Percentiles rank a stretch among this genome's conserved stretches.
These are phyloP conservation scores for Nectriaceae sp. DNA, from an alignment of 2,329 filamentous ascomycete genomes.

Conservation along the genomic window DNA sequence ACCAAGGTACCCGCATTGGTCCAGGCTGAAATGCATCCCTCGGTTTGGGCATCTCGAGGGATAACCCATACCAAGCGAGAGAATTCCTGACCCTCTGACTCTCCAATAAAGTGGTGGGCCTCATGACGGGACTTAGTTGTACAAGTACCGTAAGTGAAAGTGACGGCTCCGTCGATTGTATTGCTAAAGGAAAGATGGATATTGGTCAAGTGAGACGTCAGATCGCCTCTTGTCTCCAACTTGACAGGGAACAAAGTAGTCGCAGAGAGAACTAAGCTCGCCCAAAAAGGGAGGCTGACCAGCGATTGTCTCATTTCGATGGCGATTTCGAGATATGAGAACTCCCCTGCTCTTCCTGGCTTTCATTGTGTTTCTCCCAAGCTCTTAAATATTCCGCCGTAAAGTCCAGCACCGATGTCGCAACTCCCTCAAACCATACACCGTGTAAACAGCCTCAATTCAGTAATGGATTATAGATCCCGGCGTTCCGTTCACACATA, in stretches of 20 bases:
- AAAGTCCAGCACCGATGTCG: no score
- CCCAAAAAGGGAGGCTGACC: neutral
- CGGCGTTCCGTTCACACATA: no score
- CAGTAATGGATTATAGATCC: no score
- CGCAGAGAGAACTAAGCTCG: neutral
- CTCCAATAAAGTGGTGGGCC: conserved; percentile 19
- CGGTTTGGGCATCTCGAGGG: conserved; percentile 25
- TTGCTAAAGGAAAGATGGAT: conserved; percentile 20
- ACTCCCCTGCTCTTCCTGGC: no score
- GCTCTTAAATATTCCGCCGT: no score
- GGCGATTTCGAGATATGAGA: neutral
- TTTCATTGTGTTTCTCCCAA: no score
- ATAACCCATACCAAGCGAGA: conserved; percentile 10
- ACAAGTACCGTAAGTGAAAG: conserved; percentile 23
- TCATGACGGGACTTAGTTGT: conserved; percentile 11
- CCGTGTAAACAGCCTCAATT: no score
- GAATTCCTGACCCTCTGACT: neutral
- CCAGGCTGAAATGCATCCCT: conserved; percentile 45
- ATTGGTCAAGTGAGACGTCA: conserved; percentile 36
- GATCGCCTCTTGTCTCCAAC: conserved; percentile 36
- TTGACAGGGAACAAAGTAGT: conserved; percentile 26
- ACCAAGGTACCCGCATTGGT: conserved; percentile 29
- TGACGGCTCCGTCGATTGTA: conserved; percentile 13
- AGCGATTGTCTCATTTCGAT: neutral
- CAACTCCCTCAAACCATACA: no score